These are phyloP conservation scores for Yamadazyma nakazawae DNA, from an alignment of 805 yeast genomes.

Conservation along the genomic window DNA sequence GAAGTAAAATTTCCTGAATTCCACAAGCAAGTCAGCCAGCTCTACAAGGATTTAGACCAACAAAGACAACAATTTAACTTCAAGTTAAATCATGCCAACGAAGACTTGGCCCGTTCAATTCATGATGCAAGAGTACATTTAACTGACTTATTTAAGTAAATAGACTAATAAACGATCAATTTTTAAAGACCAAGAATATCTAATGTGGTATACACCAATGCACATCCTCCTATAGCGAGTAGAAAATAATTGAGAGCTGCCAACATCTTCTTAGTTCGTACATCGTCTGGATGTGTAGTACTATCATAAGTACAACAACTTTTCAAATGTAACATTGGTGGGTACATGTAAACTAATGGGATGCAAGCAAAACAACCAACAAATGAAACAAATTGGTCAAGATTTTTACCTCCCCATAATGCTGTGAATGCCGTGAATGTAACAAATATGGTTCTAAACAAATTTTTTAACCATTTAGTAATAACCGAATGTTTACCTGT, in stretches of 20 bases:
- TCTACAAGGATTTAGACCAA: slow-evolving; percentile 10
- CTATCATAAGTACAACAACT: slow-evolving; percentile 37
- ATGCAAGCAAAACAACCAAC: slow-evolving; percentile 85
- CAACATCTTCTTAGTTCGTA: slow-evolving; percentile 32
- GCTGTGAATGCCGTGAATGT: slow-evolving; percentile 55
- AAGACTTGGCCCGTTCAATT: slow-evolving; percentile 18
- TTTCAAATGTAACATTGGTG: slow-evolving; percentile 69
- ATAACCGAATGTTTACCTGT: slow-evolving; percentile 55
- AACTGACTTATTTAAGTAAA: slow-evolving; percentile 9
- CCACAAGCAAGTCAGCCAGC: slow-evolving; percentile 24
- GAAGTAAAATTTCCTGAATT: slow-evolving; percentile 29
- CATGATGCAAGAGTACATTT: slow-evolving; percentile 25
- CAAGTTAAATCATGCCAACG: slow-evolving; percentile 13
- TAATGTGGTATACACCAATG: slow-evolving; percentile 66
- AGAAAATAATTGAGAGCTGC: slow-evolving; percentile 47
- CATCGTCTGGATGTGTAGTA: slow-evolving; percentile 15
- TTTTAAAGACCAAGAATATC: slow-evolving; percentile 40
- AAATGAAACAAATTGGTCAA: slow-evolving; percentile 73
- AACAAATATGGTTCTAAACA: slow-evolving; percentile 54
- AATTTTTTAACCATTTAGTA: slow-evolving; percentile 67
- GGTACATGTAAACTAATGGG: slow-evolving; percentile 82
- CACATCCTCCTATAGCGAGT: slow-evolving; percentile 53
- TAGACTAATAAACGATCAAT: background rate
- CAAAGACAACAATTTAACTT: slow-evolving; percentile 13
- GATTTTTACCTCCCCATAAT: slow-evolving; percentile 61